Evolutionary conservation across 2,329 filamentous ascomycete genomes (phyloP).

Genomic region (Cladosporium sp.): DNA sequence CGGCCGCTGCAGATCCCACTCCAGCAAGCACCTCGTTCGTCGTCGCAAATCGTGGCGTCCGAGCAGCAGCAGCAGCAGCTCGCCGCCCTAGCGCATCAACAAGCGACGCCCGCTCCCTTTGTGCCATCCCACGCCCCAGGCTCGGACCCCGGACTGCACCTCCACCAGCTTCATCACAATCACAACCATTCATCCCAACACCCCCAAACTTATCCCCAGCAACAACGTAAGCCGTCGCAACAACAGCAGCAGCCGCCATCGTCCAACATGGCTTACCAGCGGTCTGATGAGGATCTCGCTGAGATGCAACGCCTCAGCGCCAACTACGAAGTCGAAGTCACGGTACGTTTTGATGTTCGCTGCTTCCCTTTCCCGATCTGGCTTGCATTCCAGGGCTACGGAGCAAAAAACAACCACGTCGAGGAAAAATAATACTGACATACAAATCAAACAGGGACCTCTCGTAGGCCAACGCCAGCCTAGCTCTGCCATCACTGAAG

Average conservation of each 20-base stretch:
- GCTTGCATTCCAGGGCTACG: neutral
- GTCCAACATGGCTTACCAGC: conserved; percentile 34
- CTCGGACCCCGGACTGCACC: conserved; percentile 12
- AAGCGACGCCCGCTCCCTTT: conserved; percentile 6
- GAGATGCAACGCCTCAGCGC: conserved; percentile 60
- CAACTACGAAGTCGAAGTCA: conserved; percentile 55
- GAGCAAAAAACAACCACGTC: conserved; percentile 2
- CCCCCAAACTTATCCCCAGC: conserved; percentile 4
- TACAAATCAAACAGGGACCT: conserved; percentile 61
- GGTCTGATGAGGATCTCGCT: conserved; percentile 53
- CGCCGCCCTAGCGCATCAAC: conserved; percentile 11
- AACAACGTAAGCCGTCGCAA: neutral
- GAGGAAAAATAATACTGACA: no score
- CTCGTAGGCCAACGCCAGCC: conserved; percentile 74
- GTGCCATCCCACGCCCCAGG: neutral
- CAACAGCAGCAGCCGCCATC: conserved; percentile 19
- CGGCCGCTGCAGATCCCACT: conserved; percentile 36
- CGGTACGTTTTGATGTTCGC: conserved; percentile 36
- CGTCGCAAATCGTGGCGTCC: conserved; percentile 21
- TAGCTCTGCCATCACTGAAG: conserved; percentile 71
- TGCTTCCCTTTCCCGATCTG: neutral
- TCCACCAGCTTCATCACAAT: conserved; percentile 15
- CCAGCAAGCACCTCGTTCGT: conserved; percentile 27
- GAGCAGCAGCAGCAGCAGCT: conserved; percentile 9
- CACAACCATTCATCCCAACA: conserved; percentile 14